Evolutionary conservation across 2,329 filamentous ascomycete genomes (phyloP), one percentile per base, ranked within the genome.

Genomic region (Arachnopeziza araneosa): DNA sequence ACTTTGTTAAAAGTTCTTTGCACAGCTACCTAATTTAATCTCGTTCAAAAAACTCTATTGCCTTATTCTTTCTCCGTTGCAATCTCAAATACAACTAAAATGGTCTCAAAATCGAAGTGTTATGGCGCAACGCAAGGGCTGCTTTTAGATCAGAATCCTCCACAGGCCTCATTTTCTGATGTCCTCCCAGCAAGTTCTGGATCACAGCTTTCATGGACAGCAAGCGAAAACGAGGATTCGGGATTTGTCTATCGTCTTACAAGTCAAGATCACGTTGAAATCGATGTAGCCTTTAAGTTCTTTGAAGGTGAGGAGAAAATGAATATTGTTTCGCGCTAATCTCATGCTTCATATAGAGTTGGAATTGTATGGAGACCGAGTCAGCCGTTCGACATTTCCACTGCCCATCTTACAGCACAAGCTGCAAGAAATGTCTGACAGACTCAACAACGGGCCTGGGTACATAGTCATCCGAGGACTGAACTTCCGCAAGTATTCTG

Each of bases 381-480:
- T 63, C 8, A 56, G 50, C 23, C 32, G 26, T 8, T n/a, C 24
- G 1, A 76, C 69, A 1, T 79, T 79, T 55, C 74, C 74, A 5
- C 67, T 78, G 0, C 75, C 75, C 6, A 71, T 51, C 0, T 62
- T 78, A 0, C 68, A 68, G 14, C 32, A 60, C 0, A 60, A 53
- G 9, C 66, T 79, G 1, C 65, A 69, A 22, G 52, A 60, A 6
- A 59, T 76, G 22, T 69, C 74, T 1, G 58, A 63, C 2, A 71
- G 74, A 21, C 60, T 79, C 2, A 74, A 77, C 61, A 58, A 65
- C 14, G 76, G 76, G 1, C 67, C 69, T 8, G 77, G 77, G 0
- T 78, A 79, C 63, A 69, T 70, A 21, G 68, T 78, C 21, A 60
- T 79, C 21, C 69, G 76, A 1, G 77, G 77, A 4, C 59, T 79